These are phyloP conservation scores for Suillus decipiens DNA, from an alignment of 768 basidiomycete genomes.

Conservation along the genomic window DNA sequence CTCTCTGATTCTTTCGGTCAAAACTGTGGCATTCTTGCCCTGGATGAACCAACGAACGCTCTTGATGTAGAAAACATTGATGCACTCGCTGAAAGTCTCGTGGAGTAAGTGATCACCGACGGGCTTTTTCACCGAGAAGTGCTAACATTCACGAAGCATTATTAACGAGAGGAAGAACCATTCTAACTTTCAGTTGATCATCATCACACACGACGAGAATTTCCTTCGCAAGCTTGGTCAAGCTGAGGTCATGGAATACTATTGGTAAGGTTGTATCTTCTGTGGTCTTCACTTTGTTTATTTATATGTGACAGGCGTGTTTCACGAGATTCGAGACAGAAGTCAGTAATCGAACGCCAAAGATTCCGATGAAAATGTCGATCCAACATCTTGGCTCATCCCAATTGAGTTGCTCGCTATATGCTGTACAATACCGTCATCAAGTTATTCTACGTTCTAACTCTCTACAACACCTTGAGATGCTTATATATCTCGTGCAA, in stretches of 20 bases:
- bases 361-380: slow-evolving; percentile 51
- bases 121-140: slow-evolving; percentile 6
- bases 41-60: slow-evolving; percentile 98
- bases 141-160: slow-evolving; percentile 54
- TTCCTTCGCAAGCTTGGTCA: slow-evolving; percentile 92
- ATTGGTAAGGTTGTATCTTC: slow-evolving; percentile 62
- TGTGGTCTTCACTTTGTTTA: neutral
- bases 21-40: slow-evolving; percentile 95
- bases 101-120: slow-evolving; percentile 64
- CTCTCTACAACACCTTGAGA: neutral
- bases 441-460: neutral
- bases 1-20: slow-evolving; percentile 97
- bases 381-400: neutral
- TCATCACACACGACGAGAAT: slow-evolving; percentile 96
- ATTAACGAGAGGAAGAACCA: slow-evolving; percentile 90
- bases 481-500: neutral
- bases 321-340: slow-evolving; percentile 67
- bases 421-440: slow-evolving; percentile 8
- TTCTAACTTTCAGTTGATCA: slow-evolving; percentile 93
- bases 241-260: slow-evolving; percentile 91
- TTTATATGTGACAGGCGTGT: slow-evolving; percentile 64
- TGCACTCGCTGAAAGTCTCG: slow-evolving; percentile 86
- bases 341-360: slow-evolving; percentile 75
- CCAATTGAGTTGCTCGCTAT: neutral
- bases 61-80: slow-evolving; percentile 96